Evolutionary conservation across 2,329 filamentous ascomycete species (phyloP).

Genomic region (Aspergillus latus): DNA sequence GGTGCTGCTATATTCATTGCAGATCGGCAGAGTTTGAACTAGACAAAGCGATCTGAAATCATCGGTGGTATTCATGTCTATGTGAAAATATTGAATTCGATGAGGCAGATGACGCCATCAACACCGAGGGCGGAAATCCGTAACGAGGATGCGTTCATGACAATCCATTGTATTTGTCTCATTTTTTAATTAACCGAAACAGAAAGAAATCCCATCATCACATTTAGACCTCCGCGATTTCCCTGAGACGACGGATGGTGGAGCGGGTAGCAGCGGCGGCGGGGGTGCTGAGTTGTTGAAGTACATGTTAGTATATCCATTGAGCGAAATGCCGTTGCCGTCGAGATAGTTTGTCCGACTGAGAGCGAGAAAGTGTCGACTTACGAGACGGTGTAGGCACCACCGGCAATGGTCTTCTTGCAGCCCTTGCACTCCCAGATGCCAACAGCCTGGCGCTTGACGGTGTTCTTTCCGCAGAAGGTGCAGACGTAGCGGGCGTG

Average conservation of each 20-base stretch:
- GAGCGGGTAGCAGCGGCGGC: conserved; percentile 93
- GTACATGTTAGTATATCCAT: conserved; percentile 13
- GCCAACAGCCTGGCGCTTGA: conserved; percentile 85
- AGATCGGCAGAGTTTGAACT: neutral
- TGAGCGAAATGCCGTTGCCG: neutral
- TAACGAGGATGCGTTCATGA: conserved; percentile 22
- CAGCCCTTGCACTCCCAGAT: conserved; percentile 98
- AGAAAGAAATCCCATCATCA: conserved; percentile 38
- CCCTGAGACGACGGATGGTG: conserved; percentile 93
- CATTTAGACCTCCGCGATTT: conserved; percentile 82
- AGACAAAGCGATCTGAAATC: conserved; percentile 16
- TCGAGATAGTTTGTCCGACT: neutral
- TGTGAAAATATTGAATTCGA: conserved; percentile 17
- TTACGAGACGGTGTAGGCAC: conserved; percentile 96
- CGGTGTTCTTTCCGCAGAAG: conserved; percentile 96
- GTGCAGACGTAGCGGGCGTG: conserved; percentile 97
- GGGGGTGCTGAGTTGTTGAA: conserved; percentile 64
- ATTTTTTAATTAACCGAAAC: conserved; percentile 41
- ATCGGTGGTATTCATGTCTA: conserved; percentile 25
- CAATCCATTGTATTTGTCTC: conserved; percentile 36
- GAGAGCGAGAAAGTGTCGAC: conserved; percentile 47
- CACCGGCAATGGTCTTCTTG: conserved; percentile 89
- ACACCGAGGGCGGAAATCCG: conserved; percentile 25
- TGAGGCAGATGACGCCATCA: conserved; percentile 21
- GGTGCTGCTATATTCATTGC: neutral